These are phyloP conservation scores for Stereocaulon alpinum DNA, from an alignment of 495 filamentous ascomycete species.

Conservation along the genomic window DNA sequence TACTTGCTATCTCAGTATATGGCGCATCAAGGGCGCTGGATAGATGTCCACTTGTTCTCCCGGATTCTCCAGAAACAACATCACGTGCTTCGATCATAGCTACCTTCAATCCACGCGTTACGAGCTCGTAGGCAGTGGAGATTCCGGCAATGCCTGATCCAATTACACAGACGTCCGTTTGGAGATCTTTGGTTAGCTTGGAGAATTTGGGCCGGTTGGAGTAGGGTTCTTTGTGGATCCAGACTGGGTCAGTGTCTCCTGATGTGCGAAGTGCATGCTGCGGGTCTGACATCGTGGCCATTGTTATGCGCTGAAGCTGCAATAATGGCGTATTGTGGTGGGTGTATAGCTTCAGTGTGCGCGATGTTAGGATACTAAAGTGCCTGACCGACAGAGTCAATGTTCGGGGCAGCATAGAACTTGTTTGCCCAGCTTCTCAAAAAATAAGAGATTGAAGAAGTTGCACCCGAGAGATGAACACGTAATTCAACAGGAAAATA, in stretches of 20 bases:
- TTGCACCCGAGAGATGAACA: too few relatives aligned
- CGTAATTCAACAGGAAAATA: too few relatives aligned
- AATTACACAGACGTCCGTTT: conserved; percentile 41
- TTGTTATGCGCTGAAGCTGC: not conserved
- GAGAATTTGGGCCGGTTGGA: conserved; percentile 36
- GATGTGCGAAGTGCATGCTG: conserved; percentile 39
- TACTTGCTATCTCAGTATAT: conserved; percentile 39
- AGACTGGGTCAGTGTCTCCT: conserved; percentile 40
- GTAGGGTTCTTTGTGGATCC: conserved; percentile 42
- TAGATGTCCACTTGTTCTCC: conserved; percentile 45
- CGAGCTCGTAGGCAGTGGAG: conserved; percentile 42
- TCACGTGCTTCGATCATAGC: conserved; percentile 46
- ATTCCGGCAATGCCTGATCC: conserved; percentile 48
- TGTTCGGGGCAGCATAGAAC: too few relatives aligned
- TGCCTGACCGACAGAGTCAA: too few relatives aligned
- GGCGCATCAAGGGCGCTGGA: conserved; percentile 43
- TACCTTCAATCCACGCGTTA: conserved; percentile 38
- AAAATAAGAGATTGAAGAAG: too few relatives aligned
- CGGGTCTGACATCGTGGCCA: conserved; percentile 4
- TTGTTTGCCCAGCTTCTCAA: too few relatives aligned
- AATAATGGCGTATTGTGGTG: too few relatives aligned
- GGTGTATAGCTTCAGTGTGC: too few relatives aligned
- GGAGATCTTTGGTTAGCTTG: conserved; percentile 26
- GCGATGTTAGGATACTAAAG: too few relatives aligned
- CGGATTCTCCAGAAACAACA: conserved; percentile 42